These are phyloP conservation scores for Hansfordia pulvinata DNA, from an alignment of 2,329 filamentous ascomycete genomes.

Conservation along the genomic window DNA sequence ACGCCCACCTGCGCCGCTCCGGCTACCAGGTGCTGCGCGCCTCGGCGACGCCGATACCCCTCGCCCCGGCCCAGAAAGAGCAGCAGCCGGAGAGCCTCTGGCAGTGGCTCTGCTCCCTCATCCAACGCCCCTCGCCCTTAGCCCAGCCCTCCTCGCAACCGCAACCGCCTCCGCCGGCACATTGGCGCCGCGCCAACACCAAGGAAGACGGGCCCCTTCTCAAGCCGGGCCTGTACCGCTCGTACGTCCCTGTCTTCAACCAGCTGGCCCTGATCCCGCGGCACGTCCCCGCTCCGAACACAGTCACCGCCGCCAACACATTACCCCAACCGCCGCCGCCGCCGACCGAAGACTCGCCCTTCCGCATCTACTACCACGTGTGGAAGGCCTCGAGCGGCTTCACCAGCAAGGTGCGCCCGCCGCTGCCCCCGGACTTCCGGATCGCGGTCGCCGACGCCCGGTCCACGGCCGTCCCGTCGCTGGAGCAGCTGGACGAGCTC, in stretches of 20 bases:
- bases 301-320: no score
- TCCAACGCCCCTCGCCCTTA: no score
- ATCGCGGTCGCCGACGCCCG: slow-evolving; percentile 71
- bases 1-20: slow-evolving; percentile 65
- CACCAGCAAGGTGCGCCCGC: slow-evolving; percentile 68
- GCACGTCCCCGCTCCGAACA: slow-evolving; percentile 39
- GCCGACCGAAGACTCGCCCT: slow-evolving; percentile 40
- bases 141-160: slow-evolving; percentile 11
- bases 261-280: slow-evolving; percentile 61
- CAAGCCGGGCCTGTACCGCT: slow-evolving; percentile 49
- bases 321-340: slow-evolving; percentile 11
- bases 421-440: slow-evolving; percentile 69
- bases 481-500: slow-evolving; percentile 57
- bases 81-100: slow-evolving; percentile 21
- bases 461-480: slow-evolving; percentile 55
- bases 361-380: slow-evolving; percentile 64
- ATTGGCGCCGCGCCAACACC: slow-evolving; percentile 11
- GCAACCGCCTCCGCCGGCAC: no score
- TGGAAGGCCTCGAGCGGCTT: slow-evolving; percentile 63
- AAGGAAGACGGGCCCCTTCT: slow-evolving; percentile 42
- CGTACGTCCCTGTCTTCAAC: slow-evolving; percentile 59
- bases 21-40: slow-evolving; percentile 75
- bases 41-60: slow-evolving; percentile 18
- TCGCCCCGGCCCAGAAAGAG: slow-evolving; percentile 5
- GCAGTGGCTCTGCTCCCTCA: slow-evolving; percentile 39